These are phyloP conservation scores for Thalassiosira mediterranea DNA, from an alignment of 352 stramenopile species.

Conservation along the genomic window DNA sequence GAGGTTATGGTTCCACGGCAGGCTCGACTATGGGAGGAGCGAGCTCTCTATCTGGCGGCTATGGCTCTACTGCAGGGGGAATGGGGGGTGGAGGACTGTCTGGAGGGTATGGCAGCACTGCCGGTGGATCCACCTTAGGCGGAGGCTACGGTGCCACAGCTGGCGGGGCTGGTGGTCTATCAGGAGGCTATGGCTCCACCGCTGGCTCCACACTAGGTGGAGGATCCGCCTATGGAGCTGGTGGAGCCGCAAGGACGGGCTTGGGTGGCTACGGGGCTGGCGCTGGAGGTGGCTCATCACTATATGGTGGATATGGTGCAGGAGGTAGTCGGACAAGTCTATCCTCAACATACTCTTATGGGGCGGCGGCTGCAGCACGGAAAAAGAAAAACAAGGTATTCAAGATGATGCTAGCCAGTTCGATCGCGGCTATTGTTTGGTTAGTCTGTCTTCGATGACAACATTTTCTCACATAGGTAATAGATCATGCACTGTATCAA, in stretches of 20 bases:
- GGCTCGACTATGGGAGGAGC: conserved; percentile 5
- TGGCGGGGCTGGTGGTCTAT: neutral
- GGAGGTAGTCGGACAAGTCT: no score
- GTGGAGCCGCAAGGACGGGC: neutral
- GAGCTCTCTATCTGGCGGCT: no score
- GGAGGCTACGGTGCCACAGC: conserved; percentile 8
- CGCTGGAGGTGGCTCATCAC: conserved; percentile 7
- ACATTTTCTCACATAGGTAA: neutral
- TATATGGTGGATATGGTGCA: conserved; percentile 15
- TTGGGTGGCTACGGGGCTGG: conserved; percentile 7
- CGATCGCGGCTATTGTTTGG: conserved; percentile 55
- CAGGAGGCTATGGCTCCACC: conserved; percentile 6
- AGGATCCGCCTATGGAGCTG: conserved; percentile 2
- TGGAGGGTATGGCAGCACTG: conserved; percentile 5
- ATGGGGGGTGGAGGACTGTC: conserved; percentile 9
- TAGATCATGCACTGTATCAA: neutral
- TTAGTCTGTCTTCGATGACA: conserved; percentile 53
- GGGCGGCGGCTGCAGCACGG: conserved; percentile 4
- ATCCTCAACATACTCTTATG: conserved; percentile 14
- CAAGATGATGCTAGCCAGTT: conserved; percentile 49
- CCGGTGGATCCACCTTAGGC: conserved; percentile 13
- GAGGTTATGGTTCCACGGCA: neutral
- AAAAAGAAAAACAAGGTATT: conserved; percentile 55
- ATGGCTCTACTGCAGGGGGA: conserved; percentile 4
- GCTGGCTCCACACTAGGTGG: conserved; percentile 15